phyloP scores from a whole-genome alignment of 176 grass and related monocot genomes.

The Zoysia pacifica region DNA sequence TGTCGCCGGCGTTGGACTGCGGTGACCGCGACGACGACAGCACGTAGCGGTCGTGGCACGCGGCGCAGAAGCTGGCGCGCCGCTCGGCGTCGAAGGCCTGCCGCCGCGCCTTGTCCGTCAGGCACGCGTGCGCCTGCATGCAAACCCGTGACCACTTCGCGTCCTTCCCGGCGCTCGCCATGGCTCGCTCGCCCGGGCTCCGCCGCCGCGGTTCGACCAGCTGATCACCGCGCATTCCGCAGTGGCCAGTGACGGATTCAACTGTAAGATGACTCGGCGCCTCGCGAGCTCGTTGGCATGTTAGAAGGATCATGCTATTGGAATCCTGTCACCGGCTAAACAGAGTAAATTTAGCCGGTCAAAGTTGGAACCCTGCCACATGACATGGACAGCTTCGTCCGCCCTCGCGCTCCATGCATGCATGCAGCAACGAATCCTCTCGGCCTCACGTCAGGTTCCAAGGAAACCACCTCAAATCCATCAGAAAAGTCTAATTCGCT shows the following conservation, averaged over 20 bases:
- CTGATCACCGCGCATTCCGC: background rate
- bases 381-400: background rate
- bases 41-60: slow-evolving; percentile 45
- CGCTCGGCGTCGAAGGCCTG: slow-evolving; percentile 56
- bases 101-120: slow-evolving; percentile 65
- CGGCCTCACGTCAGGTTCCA: slow-evolving; percentile 26
- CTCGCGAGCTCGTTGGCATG: background rate
- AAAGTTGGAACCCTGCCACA: background rate
- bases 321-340: background rate
- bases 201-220: background rate
- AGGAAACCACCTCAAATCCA: background rate
- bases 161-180: background rate
- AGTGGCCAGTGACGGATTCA: background rate
- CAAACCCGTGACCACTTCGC: background rate
- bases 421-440: background rate
- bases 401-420: background rate
- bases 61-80: slow-evolving; percentile 54
- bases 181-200: slow-evolving; percentile 13
- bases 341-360: slow-evolving; percentile 14
- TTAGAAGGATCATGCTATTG: background rate
- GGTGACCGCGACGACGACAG: background rate
- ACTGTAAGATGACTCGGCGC: background rate
- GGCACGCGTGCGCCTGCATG: slow-evolving; percentile 72
- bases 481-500: background rate
- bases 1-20: background rate